Percentiles rank a stretch among this genome's conserved stretches.
Evolutionary conservation across 768 basidiomycete species (phyloP).

Genomic region (Calocera viscosa): DNA sequence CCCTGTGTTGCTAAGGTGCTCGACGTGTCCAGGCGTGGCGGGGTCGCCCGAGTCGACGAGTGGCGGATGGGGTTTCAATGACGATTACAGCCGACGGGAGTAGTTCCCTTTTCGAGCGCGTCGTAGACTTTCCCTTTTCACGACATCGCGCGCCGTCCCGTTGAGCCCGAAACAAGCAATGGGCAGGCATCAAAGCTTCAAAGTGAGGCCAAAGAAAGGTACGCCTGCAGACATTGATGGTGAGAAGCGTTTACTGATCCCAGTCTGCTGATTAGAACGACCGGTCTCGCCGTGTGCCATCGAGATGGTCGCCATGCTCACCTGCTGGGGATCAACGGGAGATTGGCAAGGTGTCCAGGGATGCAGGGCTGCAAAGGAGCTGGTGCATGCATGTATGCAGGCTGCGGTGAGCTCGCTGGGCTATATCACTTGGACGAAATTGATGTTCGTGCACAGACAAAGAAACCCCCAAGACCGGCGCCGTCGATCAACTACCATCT

Average conservation of each 20-base stretch:
- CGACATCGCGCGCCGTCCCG: constrained; percentile 16
- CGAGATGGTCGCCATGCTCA: constrained; percentile 66
- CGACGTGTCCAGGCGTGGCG: background rate
- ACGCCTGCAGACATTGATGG: no score
- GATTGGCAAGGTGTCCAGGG: constrained; percentile 44
- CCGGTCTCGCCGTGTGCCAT: constrained; percentile 42
- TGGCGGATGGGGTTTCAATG: background rate
- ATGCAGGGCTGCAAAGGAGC: constrained; percentile 49
- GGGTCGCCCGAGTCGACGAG: background rate
- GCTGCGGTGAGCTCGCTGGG: constrained; percentile 48
- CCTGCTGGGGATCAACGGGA: constrained; percentile 68
- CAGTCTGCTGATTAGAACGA: background rate
- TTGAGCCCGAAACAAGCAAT: constrained; percentile 43
- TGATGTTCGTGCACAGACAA: constrained; percentile 36
- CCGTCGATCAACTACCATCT: constrained; percentile 86
- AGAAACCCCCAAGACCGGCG: constrained; percentile 51
- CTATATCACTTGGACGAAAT: constrained; percentile 10
- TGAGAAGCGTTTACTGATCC: no score
- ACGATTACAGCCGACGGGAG: background rate
- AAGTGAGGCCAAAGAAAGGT: constrained; percentile 69
- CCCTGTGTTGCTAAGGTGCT: background rate
- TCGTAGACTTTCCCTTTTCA: background rate
- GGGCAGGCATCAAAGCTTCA: constrained; percentile 28
- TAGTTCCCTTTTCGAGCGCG: background rate
- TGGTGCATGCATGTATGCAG: constrained; percentile 70